Evolutionary conservation across 768 basidiomycete species (phyloP).

Genomic region (Boletus rubescentipes): DNA sequence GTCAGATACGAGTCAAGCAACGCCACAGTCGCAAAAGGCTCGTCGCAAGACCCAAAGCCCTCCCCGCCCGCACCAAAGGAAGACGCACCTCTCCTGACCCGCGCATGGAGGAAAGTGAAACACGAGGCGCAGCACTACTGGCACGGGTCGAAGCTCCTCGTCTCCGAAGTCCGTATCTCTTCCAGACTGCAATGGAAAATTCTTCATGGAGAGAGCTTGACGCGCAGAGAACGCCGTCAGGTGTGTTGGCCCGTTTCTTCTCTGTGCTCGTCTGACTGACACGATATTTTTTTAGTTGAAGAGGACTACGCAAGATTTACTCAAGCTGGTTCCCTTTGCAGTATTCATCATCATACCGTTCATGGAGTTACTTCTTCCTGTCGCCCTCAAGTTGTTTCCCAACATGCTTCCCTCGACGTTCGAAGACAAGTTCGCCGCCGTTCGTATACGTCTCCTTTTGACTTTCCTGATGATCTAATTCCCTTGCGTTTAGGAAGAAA

Average conservation of each 20-base stretch:
- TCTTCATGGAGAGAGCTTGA: constrained; percentile 85
- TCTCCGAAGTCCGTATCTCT: constrained; percentile 92
- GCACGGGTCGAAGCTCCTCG: constrained; percentile 92
- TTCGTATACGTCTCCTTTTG: constrained; percentile 33
- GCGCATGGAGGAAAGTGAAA: constrained; percentile 92
- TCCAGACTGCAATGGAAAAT: constrained; percentile 87
- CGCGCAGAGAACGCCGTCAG: constrained; percentile 92
- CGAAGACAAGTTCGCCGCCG: constrained; percentile 94
- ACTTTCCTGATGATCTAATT: background rate
- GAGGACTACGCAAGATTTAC: constrained; percentile 89
- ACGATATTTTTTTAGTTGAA: constrained; percentile 56
- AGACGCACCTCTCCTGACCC: constrained; percentile 46
- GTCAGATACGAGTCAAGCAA: constrained; percentile 14
- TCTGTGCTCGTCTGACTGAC: constrained; percentile 2
- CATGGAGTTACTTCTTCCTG: constrained; percentile 96
- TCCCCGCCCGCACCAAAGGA: constrained; percentile 50
- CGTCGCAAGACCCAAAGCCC: constrained; percentile 43
- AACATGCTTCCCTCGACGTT: constrained; percentile 99
- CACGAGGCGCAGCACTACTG: constrained; percentile 97
- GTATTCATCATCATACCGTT: constrained; percentile 96
- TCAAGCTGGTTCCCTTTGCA: constrained; percentile 92
- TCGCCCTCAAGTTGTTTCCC: constrained; percentile 95
- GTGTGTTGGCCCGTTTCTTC: constrained; percentile 38
- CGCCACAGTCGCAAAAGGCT: constrained; percentile 17
- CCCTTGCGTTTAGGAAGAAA: constrained; percentile 71